Percentiles rank a stretch among this genome's conserved stretches.
These are phyloP conservation scores for Fusarium sp. DNA, from an alignment of 2,329 filamentous ascomycete species.

Conservation along the genomic window DNA sequence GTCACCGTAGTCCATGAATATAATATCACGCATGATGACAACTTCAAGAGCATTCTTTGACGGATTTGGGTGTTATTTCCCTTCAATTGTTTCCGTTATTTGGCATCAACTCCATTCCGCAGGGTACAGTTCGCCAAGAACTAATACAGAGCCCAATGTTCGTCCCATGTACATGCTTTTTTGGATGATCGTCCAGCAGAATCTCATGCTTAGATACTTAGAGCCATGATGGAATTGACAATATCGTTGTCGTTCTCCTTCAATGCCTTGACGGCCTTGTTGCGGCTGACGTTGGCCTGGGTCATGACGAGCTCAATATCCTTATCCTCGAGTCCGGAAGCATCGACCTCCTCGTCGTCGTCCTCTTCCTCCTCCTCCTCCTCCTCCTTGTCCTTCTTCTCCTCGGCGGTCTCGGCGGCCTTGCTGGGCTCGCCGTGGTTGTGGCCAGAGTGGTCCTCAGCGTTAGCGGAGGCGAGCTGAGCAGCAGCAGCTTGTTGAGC, in stretches of 20 bases:
- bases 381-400: slow-evolving; percentile 82
- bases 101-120: slow-evolving; percentile 47
- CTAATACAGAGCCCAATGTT: slow-evolving; percentile 48
- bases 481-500: slow-evolving; percentile 96
- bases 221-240: slow-evolving; percentile 99
- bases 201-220: slow-evolving; percentile 75
- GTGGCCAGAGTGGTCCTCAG: slow-evolving; percentile 76
- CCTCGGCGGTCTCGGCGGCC: slow-evolving; percentile 70
- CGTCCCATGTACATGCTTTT: slow-evolving; percentile 45
- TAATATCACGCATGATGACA: not conserved
- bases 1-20: not conserved
- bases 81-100: slow-evolving; percentile 46
- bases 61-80: slow-evolving; percentile 36
- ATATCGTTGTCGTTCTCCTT: slow-evolving; percentile 99
- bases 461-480: slow-evolving; percentile 83
- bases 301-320: slow-evolving; percentile 99
- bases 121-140: slow-evolving; percentile 42
- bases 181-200: slow-evolving; percentile 39
- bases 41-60: slow-evolving; percentile 8
- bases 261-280: slow-evolving; percentile 98
- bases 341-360: slow-evolving; percentile 95
- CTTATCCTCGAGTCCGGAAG: slow-evolving; percentile 95
- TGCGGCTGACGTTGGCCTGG: slow-evolving; percentile 94
- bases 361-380: slow-evolving; percentile 91
- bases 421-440: slow-evolving; percentile 76